These are phyloP conservation scores for Citropsis articulata DNA, from an alignment of 345 rosid species.

Conservation along the genomic window DNA sequence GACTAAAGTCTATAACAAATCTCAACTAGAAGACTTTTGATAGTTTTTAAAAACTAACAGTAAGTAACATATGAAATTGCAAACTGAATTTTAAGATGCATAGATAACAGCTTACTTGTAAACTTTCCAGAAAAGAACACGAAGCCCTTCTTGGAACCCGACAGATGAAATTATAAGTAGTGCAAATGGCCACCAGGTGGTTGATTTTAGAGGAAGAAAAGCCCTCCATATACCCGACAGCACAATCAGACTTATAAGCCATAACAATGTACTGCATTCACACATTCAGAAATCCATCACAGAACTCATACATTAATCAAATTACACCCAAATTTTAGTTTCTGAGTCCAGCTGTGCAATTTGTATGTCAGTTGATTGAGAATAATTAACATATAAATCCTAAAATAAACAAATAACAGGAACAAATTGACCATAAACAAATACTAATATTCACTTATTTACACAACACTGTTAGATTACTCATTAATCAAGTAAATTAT, in stretches of 20 bases:
- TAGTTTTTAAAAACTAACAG: not conserved
- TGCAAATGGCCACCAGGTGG: slow-evolving; percentile 76
- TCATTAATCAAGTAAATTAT: not conserved
- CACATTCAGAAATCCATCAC: not conserved
- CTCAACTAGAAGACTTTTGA: not conserved
- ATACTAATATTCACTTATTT: not conserved
- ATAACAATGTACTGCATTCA: slow-evolving; percentile 67
- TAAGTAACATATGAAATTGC: not conserved
- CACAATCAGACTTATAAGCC: slow-evolving; percentile 84
- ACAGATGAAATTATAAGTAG: slow-evolving; percentile 76
- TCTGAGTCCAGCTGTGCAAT: not conserved
- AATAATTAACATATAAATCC: not conserved
- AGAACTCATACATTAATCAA: slow-evolving; percentile 7
- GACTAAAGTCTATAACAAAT: not conserved
- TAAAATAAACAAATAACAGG: not conserved
- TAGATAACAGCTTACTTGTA: slow-evolving; percentile 54
- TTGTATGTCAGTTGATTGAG: not conserved
- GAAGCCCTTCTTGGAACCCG: slow-evolving; percentile 85
- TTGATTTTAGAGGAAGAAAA: slow-evolving; percentile 80
- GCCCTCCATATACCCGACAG: slow-evolving; percentile 89
- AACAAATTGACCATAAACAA: not conserved
- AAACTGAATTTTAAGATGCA: not conserved
- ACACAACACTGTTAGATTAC: not conserved
- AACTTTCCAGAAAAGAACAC: slow-evolving; percentile 78
- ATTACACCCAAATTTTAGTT: not conserved